These are phyloP conservation scores for baker's yeast (Saccharomyces cerevisiae) DNA, from an alignment of 805 yeast species.

Conservation along the genomic window DNA sequence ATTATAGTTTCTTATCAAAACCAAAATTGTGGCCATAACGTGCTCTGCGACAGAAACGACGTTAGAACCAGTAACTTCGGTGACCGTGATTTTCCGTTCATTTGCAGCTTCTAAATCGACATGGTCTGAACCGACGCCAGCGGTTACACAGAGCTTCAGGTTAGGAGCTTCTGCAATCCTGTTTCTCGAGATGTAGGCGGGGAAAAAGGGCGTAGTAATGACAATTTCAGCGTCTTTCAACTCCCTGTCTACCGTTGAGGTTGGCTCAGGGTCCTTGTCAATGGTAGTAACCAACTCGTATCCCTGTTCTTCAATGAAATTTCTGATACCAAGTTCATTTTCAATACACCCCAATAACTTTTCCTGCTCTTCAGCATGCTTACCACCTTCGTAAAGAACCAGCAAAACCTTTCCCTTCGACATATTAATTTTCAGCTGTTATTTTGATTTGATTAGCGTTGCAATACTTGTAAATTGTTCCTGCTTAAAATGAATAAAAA, in stretches of 20 bases:
- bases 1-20: slow-evolving; percentile 72
- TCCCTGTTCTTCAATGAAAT: slow-evolving; percentile 57
- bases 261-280: slow-evolving; percentile 53
- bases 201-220: slow-evolving; percentile 78
- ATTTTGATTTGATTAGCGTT: too few species aligned
- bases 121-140: slow-evolving; percentile 83
- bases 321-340: slow-evolving; percentile 64
- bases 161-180: slow-evolving; percentile 64
- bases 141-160: slow-evolving; percentile 62
- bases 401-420: slow-evolving; percentile 38
- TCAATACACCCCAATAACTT: slow-evolving; percentile 62
- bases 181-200: slow-evolving; percentile 63
- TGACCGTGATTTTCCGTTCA: slow-evolving; percentile 53
- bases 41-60: slow-evolving; percentile 59
- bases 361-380: slow-evolving; percentile 52
- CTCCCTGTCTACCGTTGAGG: slow-evolving; percentile 52
- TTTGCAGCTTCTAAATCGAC: slow-evolving; percentile 62
- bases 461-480: too few species aligned
- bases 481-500: background rate
- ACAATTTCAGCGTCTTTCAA: slow-evolving; percentile 67
- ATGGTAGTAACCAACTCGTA: slow-evolving; percentile 59
- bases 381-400: slow-evolving; percentile 50
- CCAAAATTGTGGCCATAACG: slow-evolving; percentile 23
- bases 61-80: slow-evolving; percentile 79
- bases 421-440: background rate